Conservation (phyloP, 75 land plant genomes). For the Pinus tabuliformis region DNA sequence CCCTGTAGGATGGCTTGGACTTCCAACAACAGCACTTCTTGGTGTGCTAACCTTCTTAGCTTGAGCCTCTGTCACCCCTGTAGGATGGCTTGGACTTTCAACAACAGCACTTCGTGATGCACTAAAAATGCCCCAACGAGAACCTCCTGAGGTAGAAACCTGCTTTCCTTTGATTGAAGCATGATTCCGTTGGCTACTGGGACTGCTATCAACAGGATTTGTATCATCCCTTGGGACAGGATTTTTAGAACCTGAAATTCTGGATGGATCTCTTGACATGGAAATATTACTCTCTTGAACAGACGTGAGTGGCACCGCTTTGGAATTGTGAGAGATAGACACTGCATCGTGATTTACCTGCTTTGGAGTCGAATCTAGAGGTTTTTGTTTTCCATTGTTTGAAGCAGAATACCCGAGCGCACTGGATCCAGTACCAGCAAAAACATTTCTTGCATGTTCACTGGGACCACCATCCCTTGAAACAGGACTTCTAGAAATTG, state of each 20-base stretch:
- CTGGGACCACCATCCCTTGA: neutral
- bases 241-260: neutral
- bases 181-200: neutral
- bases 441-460: neutral
- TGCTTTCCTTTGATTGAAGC: slow-evolving; percentile 3
- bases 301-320: neutral
- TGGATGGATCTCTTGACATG: slow-evolving; percentile 6
- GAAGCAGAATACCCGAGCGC: neutral
- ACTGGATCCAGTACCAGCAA: neutral
- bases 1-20: neutral
- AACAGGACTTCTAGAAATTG: too few species aligned
- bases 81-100: slow-evolving; percentile 3
- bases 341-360: neutral
- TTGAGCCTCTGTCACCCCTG: slow-evolving; percentile 1
- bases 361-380: neutral
- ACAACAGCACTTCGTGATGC: neutral
- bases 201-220: neutral
- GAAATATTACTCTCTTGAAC: neutral
- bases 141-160: slow-evolving; percentile 1
- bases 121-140: slow-evolving; percentile 8
- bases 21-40: neutral
- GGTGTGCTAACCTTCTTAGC: neutral
- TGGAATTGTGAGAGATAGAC: neutral
- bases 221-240: neutral
- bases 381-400: neutral